Base-by-base conservation (phyloP, 495 filamentous ascomycete species). In the Xylaria intraflava region DNA sequence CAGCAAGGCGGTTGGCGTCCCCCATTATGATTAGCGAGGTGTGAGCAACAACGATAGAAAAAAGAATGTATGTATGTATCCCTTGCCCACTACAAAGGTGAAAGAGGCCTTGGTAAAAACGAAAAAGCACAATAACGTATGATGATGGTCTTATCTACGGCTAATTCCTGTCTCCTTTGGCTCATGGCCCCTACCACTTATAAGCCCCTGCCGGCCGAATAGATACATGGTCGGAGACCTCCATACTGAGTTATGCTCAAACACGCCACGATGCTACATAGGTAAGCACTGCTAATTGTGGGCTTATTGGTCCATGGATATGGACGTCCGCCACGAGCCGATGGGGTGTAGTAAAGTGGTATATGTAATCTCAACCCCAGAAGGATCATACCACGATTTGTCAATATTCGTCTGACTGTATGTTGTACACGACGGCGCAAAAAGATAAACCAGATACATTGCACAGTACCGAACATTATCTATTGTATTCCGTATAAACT, bases 331-430 rank as follows among this genome's bases (percentile, higher is more conserved):
- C n/a, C n/a, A n/a, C n/a, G n/a, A n/a, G n/a, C n/a, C n/a, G n/a
- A n/a, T n/a, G n/a, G n/a, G n/a, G n/a, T n/a, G n/a, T n/a, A n/a
- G n/a, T n/a, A n/a, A n/a, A n/a, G n/a, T n/a, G n/a, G n/a, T n/a
- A n/a, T n/a, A n/a, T n/a, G n/a, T n/a, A n/a, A n/a, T n/a, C n/a
- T n/a, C n/a, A n/a, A n/a, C 36, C 49, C 38, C 26, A 31, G 26
- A 40, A 50, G 47, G 49, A 51, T 42, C 26, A 27, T 20, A 44
- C 35, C 35, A 12, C 50, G 20, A 53, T 53, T 53, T 53, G 50
- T 53, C 50, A 53, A 53, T 53, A n/a, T n/a, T 46, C 20, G 40
- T 35, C 42, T 53, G 50, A 53, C 50, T 53, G 50, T 53, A 43
- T 39, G n/a, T n/a, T n/a, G n/a, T n/a, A n/a, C n/a, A n/a, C n/a